Base-by-base conservation (phyloP, 805 yeast genomes). In the Blastobotrys parvus region DNA sequence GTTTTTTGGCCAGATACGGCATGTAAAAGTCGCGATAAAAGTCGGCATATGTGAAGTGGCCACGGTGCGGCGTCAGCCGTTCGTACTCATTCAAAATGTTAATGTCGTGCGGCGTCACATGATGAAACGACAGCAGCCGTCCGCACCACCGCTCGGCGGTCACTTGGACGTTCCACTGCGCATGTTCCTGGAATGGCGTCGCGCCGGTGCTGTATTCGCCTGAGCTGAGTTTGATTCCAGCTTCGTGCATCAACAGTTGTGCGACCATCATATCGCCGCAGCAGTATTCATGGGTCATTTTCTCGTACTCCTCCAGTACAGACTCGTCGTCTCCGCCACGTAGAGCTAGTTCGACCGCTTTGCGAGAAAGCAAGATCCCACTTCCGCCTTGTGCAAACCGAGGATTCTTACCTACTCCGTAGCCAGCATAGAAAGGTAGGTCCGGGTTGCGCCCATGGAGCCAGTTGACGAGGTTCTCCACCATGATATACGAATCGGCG, bases 321-420 rank as follows among this genome's bases (percentile, higher is more conserved):
- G 50, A 18, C 11, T 40, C 43, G 1, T 41, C 22, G 13, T 53
- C 59, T 38, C 58, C 57, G 20, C 58, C 48, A 2, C 31, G 21
- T 40, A 61, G 53, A 17, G 61, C 47, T 16, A 39, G 32, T 19
- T 52, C 51, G 47, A 62, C 46, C 5, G 64, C 59, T 6, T 53
- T 58, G 2, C 56, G 53, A 5, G 65, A 60, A 22, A 63, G 39
- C 1, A 62, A 56, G 8, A 62, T 58, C 4, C 64, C 68, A 1
- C 63, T 52, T 4, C 68, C 69, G 7, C 69, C 69, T 43, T 65
- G 68, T 3, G 65, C 69, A 46, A 64, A 65, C 21, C 47, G 20
- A 27, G 45, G 35, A 20, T 45, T 44, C 32, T 42, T 48, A 5
- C 42, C 47, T 1, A 41, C 22, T 7, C 17, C 34, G n/a, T 31